These are phyloP conservation scores for Colletotrichum camelliae DNA, from an alignment of 2,329 filamentous ascomycete species.

Conservation along the genomic window DNA sequence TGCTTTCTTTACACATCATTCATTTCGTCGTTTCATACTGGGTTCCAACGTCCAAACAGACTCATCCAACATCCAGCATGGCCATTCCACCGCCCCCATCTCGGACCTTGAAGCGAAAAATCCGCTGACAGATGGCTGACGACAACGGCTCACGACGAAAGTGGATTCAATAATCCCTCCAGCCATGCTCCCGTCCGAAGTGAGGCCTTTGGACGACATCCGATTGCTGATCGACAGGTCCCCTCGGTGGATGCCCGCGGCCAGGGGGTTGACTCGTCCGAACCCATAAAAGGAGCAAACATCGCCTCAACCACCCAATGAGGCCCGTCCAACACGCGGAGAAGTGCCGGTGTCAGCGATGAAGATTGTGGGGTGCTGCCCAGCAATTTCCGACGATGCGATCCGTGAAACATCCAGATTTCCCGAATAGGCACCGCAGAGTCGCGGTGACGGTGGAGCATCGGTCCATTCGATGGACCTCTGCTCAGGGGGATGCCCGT, in stretches of 20 bases:
- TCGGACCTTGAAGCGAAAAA: not conserved
- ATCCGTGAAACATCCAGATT: not conserved
- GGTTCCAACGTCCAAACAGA: not conserved
- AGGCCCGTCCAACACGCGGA: not conserved
- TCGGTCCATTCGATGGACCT: not conserved
- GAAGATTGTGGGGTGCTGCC: not conserved
- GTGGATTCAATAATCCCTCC: not conserved
- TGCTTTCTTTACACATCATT: not conserved
- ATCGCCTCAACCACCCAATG: not conserved
- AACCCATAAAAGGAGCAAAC: not conserved
- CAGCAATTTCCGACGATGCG: constrained; percentile 14
- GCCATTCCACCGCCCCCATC: not conserved
- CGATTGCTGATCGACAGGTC: not conserved
- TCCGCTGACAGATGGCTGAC: not conserved
- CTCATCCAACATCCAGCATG: not conserved
- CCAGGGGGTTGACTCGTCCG: constrained; percentile 10
- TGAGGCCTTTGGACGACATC: not conserved
- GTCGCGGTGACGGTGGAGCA: constrained; percentile 2
- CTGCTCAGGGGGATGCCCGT: not conserved
- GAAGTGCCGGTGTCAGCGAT: not conserved
- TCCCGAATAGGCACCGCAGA: not conserved
- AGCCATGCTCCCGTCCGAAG: not conserved
- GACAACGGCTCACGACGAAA: not conserved
- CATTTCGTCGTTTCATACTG: fast-evolving
- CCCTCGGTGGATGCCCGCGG: not conserved